These are phyloP conservation scores for Apiospora aurea DNA, from an alignment of 2,329 filamentous ascomycete genomes.

Conservation along the genomic window DNA sequence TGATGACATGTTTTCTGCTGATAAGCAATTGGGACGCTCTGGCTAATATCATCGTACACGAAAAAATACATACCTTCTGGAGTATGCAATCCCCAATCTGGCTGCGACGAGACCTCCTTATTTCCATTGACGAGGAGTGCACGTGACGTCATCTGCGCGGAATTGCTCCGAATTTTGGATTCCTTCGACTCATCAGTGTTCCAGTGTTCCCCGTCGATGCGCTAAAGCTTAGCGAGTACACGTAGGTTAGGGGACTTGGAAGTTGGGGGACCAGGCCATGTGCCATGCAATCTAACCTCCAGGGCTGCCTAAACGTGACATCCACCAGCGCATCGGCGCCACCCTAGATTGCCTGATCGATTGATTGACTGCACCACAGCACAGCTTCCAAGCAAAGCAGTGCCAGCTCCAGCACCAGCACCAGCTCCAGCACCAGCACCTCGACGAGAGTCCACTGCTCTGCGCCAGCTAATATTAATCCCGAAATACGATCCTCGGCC, in stretches of 20 bases:
- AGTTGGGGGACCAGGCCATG: background rate
- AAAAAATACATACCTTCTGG: too few relatives aligned
- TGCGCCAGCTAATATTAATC: background rate
- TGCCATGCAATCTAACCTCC: background rate
- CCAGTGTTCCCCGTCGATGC: background rate
- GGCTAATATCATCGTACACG: too few relatives aligned
- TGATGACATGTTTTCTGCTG: too few relatives aligned
- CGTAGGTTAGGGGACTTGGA: background rate
- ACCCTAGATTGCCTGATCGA: background rate
- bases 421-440: background rate
- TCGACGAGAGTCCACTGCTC: background rate
- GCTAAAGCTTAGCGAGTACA: background rate
- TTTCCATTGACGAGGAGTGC: background rate
- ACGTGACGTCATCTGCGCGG: slow-evolving; percentile 14
- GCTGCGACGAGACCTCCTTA: too few relatives aligned
- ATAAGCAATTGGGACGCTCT: too few relatives aligned
- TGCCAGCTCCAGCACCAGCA: background rate
- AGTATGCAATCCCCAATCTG: too few relatives aligned
- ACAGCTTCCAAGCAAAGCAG: background rate
- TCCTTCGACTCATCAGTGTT: background rate
- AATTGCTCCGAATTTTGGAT: background rate
- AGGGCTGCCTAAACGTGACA: background rate
- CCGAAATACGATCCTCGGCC: background rate
- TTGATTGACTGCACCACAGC: background rate
- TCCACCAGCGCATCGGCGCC: background rate